Evolutionary conservation across 108 stramenopile species (phyloP).

Genomic region (Halocafeteria seosinensis): DNA sequence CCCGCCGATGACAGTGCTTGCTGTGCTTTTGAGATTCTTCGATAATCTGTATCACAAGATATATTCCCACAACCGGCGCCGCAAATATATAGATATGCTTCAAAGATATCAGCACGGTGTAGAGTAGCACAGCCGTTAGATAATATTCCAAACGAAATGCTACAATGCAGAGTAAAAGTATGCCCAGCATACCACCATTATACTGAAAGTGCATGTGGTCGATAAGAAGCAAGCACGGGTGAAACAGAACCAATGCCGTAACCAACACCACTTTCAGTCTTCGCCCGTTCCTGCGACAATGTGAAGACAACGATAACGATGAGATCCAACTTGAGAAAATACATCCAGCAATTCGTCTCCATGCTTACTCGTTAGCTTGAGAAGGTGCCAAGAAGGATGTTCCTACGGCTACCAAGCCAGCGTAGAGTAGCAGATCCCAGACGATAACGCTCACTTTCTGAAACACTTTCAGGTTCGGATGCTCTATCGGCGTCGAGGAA

Average conservation of each 20-base stretch:
- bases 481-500: background rate
- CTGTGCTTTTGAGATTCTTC: too few relatives aligned
- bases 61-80: slow-evolving; percentile 63
- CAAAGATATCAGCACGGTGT: slow-evolving; percentile 52
- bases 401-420: background rate
- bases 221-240: slow-evolving; percentile 51
- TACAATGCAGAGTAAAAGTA: slow-evolving; percentile 54
- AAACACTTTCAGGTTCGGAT: background rate
- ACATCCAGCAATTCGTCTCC: too few relatives aligned
- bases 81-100: slow-evolving; percentile 78
- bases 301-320: too few relatives aligned
- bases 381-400: background rate
- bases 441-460: background rate
- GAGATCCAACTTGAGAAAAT: too few relatives aligned
- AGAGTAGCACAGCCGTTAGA: slow-evolving; percentile 39
- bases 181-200: slow-evolving; percentile 72
- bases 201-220: slow-evolving; percentile 90
- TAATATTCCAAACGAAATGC: slow-evolving; percentile 13
- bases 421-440: background rate
- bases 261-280: slow-evolving; percentile 28
- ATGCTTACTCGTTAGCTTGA: too few relatives aligned
- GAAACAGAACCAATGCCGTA: slow-evolving; percentile 39
- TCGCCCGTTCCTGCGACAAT: too few relatives aligned
- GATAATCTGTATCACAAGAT: too few relatives aligned
- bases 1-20: too few relatives aligned